Evolutionary conservation across 2,329 filamentous ascomycete genomes (phyloP).

Genomic region (Aspergillus pseudoterreus): DNA sequence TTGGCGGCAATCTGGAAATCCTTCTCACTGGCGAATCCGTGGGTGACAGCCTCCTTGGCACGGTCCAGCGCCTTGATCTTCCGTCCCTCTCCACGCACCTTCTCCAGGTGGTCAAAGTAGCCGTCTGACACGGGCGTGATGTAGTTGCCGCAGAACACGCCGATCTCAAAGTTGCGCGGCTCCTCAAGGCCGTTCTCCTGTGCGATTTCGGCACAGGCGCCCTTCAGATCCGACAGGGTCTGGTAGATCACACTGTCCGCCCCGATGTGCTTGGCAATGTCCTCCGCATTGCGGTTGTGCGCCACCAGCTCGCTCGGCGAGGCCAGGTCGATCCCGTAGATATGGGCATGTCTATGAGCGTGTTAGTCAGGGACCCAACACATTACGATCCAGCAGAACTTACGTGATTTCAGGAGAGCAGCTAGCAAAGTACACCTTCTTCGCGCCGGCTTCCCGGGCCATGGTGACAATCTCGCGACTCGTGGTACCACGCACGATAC

Average conservation of each 20-base stretch:
- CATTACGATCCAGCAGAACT: slow-evolving; percentile 10
- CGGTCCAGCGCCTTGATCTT: slow-evolving; percentile 64
- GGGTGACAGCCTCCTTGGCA: slow-evolving; percentile 61
- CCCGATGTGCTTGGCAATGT: slow-evolving; percentile 65
- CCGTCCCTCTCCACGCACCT: slow-evolving; percentile 65
- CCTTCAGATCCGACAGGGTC: slow-evolving; percentile 72
- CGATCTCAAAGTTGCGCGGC: slow-evolving; percentile 73
- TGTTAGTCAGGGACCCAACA: slow-evolving; percentile 5
- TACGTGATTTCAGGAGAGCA: slow-evolving; percentile 75
- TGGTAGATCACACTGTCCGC: slow-evolving; percentile 76
- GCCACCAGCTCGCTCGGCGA: slow-evolving; percentile 69
- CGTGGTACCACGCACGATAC: slow-evolving; percentile 82
- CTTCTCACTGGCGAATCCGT: slow-evolving; percentile 57
- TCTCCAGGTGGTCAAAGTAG: slow-evolving; percentile 79
- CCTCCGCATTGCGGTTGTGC: slow-evolving; percentile 58
- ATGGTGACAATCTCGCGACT: slow-evolving; percentile 75
- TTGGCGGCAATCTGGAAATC: slow-evolving; percentile 62
- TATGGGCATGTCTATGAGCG: slow-evolving; percentile 63
- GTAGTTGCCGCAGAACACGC: slow-evolving; percentile 88
- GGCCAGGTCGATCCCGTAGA: slow-evolving; percentile 77
- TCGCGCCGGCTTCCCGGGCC: slow-evolving; percentile 79
- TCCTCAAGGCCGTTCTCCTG: slow-evolving; percentile 49
- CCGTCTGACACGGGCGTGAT: slow-evolving; percentile 72
- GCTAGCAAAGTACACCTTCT: slow-evolving; percentile 76
- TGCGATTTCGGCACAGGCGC: slow-evolving; percentile 70